A percentile compares a stretch with the other conserved stretches of the same genome.
phyloP scores from a whole-genome alignment of 306 rosid genomes.

The Quercus rubra region DNA sequence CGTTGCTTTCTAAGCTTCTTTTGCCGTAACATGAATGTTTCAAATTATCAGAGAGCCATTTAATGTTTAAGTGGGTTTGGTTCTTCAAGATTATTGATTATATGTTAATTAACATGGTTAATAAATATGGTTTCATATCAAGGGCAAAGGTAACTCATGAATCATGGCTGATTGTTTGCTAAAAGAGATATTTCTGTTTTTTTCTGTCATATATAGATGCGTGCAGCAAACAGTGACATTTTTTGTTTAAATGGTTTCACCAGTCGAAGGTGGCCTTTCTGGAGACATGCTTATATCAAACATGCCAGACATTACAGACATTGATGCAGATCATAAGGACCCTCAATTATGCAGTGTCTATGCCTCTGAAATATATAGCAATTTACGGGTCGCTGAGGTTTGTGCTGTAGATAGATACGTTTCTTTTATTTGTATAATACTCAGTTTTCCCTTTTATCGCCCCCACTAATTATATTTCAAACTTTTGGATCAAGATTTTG shows the following conservation, averaged over 20 bases:
- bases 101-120: not conserved
- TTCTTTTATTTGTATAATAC: constrained; percentile 6
- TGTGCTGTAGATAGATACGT: constrained; percentile 19
- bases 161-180: not conserved
- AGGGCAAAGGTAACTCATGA: not conserved
- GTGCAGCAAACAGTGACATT: not conserved
- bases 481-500: not conserved
- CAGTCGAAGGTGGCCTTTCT: constrained; percentile 31
- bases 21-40: not conserved
- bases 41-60: not conserved
- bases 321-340: constrained; percentile 69
- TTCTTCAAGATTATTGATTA: not conserved
- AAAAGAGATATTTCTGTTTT: not conserved
- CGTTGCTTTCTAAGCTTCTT: not conserved
- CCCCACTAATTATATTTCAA: not conserved
- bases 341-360: constrained; percentile 66
- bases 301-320: constrained; percentile 41
- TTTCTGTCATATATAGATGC: not conserved
- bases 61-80: not conserved
- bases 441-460: not conserved
- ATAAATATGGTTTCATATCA: not conserved
- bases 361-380: constrained; percentile 68
- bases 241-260: constrained; percentile 21
- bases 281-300: constrained; percentile 22
- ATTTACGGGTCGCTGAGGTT: constrained; percentile 77